Evolutionary conservation across 441 rosid genomes (phyloP).

Genomic region (Erodium moschatum): DNA sequence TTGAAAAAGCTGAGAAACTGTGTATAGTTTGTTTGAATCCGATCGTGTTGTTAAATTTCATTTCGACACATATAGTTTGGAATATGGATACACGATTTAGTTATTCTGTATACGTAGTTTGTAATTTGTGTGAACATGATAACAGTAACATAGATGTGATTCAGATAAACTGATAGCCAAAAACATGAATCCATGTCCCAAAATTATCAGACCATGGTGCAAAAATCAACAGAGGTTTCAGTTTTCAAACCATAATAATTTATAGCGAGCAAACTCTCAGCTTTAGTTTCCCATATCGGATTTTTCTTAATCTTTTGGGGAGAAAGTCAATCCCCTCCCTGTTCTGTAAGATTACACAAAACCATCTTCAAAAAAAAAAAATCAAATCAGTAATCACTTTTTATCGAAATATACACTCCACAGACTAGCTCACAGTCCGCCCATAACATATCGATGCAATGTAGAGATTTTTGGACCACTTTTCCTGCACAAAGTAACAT

Average conservation of each 20-base stretch:
- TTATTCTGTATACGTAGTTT: no score
- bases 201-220: background rate
- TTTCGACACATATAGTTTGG: no score
- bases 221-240: no score
- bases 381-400: background rate
- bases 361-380: background rate
- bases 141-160: no score
- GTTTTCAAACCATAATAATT: background rate
- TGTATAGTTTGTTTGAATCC: no score
- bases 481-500: background rate
- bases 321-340: background rate
- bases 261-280: background rate
- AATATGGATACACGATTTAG: no score
- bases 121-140: no score
- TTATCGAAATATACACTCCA: background rate
- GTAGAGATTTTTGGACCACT: background rate
- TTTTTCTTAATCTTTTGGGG: background rate
- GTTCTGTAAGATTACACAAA: background rate
- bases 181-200: no score
- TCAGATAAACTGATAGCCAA: no score
- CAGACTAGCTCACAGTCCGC: constrained; percentile 1
- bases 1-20: no score
- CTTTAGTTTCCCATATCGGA: background rate
- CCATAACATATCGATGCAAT: constrained; percentile 4
- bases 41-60: no score